These are phyloP conservation scores for Noccaea bulbosa DNA, from an alignment of 345 rosid species.

Conservation along the genomic window DNA sequence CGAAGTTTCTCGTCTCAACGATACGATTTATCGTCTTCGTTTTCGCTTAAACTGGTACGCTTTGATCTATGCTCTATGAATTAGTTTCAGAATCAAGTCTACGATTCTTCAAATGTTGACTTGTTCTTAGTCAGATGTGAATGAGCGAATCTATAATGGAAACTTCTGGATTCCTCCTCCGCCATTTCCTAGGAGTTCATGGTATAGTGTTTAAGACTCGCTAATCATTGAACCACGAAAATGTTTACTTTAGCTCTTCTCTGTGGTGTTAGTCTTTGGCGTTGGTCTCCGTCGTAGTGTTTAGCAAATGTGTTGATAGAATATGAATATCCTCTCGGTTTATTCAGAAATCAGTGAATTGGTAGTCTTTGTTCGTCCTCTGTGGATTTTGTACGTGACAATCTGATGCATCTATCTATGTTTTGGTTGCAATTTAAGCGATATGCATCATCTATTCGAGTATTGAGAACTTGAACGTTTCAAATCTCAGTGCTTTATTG, in stretches of 20 bases:
- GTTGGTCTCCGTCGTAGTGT: neutral
- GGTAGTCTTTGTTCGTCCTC: neutral
- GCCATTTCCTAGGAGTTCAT: neutral
- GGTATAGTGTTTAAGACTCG: neutral
- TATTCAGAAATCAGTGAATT: neutral
- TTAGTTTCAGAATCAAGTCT: neutral
- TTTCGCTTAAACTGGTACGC: slow-evolving; percentile 32
- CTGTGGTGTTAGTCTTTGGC: slow-evolving; percentile 7
- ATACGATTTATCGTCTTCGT: slow-evolving; percentile 2
- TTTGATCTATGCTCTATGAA: slow-evolving; percentile 7
- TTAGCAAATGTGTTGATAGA: slow-evolving; percentile 1
- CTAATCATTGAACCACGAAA: neutral
- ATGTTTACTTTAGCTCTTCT: slow-evolving; percentile 16
- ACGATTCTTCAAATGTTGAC: slow-evolving; percentile 29
- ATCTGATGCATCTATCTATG: no score
- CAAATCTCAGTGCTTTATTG: neutral
- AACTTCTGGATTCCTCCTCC: slow-evolving; percentile 6
- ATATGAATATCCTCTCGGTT: no score
- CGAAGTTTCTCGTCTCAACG: slow-evolving; percentile 15
- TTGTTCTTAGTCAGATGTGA: neutral
- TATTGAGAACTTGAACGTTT: no score
- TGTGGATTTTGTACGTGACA: neutral
- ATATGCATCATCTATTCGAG: no score
- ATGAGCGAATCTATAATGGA: neutral
- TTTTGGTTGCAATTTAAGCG: neutral